Evolutionary conservation across 192 early-diverging fungal genomes (phyloP), one percentile per base, ranked within the genome.

Genomic region (Kickxella alabastrina): DNA sequence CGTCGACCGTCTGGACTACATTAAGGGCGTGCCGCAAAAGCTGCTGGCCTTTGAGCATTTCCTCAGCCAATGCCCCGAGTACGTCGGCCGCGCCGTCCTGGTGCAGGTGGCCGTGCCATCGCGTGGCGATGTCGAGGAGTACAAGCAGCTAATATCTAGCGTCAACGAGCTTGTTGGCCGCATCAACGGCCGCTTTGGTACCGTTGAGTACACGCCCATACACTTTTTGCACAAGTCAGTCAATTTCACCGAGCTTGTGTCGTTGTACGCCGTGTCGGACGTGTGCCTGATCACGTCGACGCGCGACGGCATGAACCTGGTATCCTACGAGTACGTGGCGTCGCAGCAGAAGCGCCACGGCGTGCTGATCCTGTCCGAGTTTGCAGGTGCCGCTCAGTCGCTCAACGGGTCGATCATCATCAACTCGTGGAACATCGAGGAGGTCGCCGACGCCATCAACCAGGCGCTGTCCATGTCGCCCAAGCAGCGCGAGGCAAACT

Each of bases 21-120:
- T 99, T 79, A 99, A 99, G 79, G 97, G 96, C 39, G 92, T 99
- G 17, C 97, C 97, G 24, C 97, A 98, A 59, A 99, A 99, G 77
- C 68, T 99, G 42, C 91, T 95, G 62, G 95, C 95, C 0, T 83
- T 98, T 28, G 92, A 96, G 64, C 84, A 92, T 38, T 92, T 99
- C 46, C 69, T 99, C 32, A 82, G 79, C 23, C 62, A 85, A 43
- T 84, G 95, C 65, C 92, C 92, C 1, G 92, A 97, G 60, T 94
- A 86, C 78, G 84, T 92, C 28, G 93, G 90, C 36, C 92, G 91
- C 53, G 91, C 95, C 12, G 95, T 98, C 7, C 59, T 99, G 43
- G 90, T 97, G 26, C 97, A 99, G 60, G 87, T 99, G 8, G 97
- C 97, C 9, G 95, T 99, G 17, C 97, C 97, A 2, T 95, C 93